Conservation (phyloP, 192 early-diverging fungal genomes). For the Backusella luteola region DNA sequence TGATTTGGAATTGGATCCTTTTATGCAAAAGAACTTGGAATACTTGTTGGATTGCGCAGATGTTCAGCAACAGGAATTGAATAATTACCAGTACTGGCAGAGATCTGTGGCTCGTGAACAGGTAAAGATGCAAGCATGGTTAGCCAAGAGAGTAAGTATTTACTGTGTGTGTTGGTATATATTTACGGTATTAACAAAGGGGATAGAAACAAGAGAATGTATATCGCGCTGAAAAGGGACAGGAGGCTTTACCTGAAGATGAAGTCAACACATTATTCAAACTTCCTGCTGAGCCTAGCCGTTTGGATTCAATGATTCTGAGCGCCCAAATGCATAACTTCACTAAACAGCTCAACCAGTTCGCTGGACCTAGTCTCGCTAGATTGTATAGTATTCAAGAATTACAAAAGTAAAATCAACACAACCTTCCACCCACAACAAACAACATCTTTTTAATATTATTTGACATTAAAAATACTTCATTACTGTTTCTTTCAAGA, state of each 20-base stretch:
- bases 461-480: background rate
- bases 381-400: constrained; percentile 86
- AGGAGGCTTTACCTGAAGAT: constrained; percentile 74
- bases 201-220: constrained; percentile 74
- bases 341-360: constrained; percentile 90
- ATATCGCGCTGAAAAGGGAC: constrained; percentile 61
- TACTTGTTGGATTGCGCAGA: constrained; percentile 81
- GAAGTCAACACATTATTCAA: constrained; percentile 71
- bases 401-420: constrained; percentile 59
- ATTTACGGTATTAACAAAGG: background rate
- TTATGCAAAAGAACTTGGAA: constrained; percentile 86
- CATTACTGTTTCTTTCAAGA: no score
- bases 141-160: constrained; percentile 53
- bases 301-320: constrained; percentile 87
- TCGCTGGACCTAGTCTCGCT: constrained; percentile 89
- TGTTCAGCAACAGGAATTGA: constrained; percentile 86
- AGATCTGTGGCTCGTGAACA: constrained; percentile 87
- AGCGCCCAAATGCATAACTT: constrained; percentile 91
- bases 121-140: constrained; percentile 62
- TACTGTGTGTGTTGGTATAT: background rate
- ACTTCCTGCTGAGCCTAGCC: constrained; percentile 82
- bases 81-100: constrained; percentile 95
- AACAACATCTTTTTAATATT: background rate
- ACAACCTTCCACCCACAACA: background rate
- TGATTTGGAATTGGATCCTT: constrained; percentile 82